phyloP scores from a whole-genome alignment of 257 asterid species.

The Ocimum tenuiflorum region DNA sequence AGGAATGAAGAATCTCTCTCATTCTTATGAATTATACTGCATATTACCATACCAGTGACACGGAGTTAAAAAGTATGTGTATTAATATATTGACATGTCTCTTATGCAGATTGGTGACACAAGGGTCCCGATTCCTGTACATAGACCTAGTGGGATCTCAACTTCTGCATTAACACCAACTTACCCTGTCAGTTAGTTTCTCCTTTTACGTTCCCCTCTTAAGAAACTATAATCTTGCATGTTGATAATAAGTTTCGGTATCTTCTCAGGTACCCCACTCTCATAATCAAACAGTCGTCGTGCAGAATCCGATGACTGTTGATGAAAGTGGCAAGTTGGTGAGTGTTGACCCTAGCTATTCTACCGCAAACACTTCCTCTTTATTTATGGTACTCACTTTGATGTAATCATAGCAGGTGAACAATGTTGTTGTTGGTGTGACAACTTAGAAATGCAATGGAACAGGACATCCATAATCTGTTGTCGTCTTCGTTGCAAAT shows the following conservation, averaged over 20 bases:
- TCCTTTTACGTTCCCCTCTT: conserved; percentile 2
- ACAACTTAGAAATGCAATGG: conserved; percentile 36
- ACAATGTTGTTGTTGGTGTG: conserved; percentile 83
- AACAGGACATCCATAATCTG: neutral
- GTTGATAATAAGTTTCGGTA: neutral
- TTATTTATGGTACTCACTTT: neutral
- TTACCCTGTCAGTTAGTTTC: conserved; percentile 45
- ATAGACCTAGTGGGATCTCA: conserved; percentile 37
- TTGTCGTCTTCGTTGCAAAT: conserved; percentile 13
- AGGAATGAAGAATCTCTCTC: neutral
- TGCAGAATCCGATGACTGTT: conserved; percentile 80
- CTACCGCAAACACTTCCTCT: neutral
- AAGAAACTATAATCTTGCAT: neutral
- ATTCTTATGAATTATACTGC: neutral
- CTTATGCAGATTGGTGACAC: conserved; percentile 44
- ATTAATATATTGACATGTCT: neutral
- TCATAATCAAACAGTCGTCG: conserved; percentile 84
- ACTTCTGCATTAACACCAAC: conserved; percentile 42
- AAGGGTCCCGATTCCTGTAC: conserved; percentile 49
- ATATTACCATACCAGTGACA: neutral
- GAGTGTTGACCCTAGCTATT: conserved; percentile 18
- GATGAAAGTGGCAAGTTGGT: conserved; percentile 92
- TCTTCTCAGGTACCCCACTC: conserved; percentile 39
- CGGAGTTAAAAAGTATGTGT: neutral
- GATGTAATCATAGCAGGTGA: conserved; percentile 42